Conservation (phyloP, 768 basidiomycete species). For the Tulasnella sp. region DNA sequence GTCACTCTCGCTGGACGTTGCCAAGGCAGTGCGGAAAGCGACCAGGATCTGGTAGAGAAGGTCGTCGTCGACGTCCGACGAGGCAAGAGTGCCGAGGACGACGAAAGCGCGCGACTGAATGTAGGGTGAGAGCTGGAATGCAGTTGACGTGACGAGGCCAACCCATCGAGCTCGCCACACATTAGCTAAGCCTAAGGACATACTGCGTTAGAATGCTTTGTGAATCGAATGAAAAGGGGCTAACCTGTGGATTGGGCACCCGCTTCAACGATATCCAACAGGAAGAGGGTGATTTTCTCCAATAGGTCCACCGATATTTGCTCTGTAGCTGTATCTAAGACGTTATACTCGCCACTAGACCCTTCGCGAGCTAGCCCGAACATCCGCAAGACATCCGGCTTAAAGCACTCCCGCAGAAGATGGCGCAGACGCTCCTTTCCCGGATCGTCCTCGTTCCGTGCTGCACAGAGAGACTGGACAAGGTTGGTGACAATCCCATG, state of each 20-base stretch:
- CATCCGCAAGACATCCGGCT: constrained; percentile 49
- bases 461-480: constrained; percentile 63
- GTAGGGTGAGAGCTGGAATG: constrained; percentile 81
- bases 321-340: constrained; percentile 47
- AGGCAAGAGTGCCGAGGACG: constrained; percentile 72
- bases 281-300: constrained; percentile 55
- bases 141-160: constrained; percentile 77
- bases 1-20: constrained; percentile 42
- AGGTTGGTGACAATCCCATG: constrained; percentile 78
- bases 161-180: constrained; percentile 93
- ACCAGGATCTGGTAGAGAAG: constrained; percentile 89
- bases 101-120: constrained; percentile 86
- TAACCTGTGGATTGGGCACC: constrained; percentile 63
- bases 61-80: constrained; percentile 83
- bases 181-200: constrained; percentile 57
- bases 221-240: constrained; percentile 24
- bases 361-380: constrained; percentile 67
- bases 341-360: constrained; percentile 59
- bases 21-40: constrained; percentile 66
- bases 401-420: constrained; percentile 54
- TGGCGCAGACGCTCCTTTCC: constrained; percentile 49
- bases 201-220: background rate
- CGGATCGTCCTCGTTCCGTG: constrained; percentile 50
- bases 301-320: constrained; percentile 53
- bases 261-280: constrained; percentile 55